phyloP scores from a whole-genome alignment of 192 early-diverging fungal species.

The Piromyces finnis region DNA sequence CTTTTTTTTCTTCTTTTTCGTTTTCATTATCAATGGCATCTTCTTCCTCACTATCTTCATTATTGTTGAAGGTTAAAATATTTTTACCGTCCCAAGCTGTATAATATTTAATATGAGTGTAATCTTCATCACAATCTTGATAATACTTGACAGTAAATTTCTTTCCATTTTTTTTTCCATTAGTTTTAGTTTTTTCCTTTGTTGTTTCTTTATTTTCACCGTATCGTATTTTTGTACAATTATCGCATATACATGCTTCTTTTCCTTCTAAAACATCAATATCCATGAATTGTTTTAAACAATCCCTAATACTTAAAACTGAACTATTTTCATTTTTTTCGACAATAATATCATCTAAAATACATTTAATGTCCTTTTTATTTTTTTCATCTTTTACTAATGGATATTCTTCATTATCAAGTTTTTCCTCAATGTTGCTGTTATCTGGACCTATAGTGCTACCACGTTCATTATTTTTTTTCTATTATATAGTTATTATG shows the following conservation, averaged over 20 bases:
- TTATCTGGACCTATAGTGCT: conserved; percentile 7
- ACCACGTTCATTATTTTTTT: conserved; percentile 1
- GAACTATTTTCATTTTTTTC: background rate
- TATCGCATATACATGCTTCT: conserved; percentile 40
- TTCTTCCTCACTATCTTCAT: background rate
- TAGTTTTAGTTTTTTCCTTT: background rate
- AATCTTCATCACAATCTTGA: background rate
- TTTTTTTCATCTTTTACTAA: conserved; percentile 1
- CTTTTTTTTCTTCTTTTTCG: background rate
- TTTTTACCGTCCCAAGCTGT: background rate
- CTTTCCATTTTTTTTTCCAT: background rate
- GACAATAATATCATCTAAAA: background rate
- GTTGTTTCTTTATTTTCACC: background rate
- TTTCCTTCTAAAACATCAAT: conserved; percentile 44
- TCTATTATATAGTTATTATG: background rate
- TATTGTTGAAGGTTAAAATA: background rate
- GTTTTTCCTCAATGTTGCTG: background rate
- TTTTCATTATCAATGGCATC: background rate
- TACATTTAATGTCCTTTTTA: background rate
- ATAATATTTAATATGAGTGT: background rate
- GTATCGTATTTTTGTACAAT: conserved; percentile 21
- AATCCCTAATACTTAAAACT: conserved; percentile 12
- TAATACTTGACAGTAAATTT: background rate
- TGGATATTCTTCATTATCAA: background rate
- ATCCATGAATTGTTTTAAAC: conserved; percentile 25